Evolutionary conservation across 1,139 yeast species (phyloP).

Genomic region (Suhomyces panamericanus): DNA sequence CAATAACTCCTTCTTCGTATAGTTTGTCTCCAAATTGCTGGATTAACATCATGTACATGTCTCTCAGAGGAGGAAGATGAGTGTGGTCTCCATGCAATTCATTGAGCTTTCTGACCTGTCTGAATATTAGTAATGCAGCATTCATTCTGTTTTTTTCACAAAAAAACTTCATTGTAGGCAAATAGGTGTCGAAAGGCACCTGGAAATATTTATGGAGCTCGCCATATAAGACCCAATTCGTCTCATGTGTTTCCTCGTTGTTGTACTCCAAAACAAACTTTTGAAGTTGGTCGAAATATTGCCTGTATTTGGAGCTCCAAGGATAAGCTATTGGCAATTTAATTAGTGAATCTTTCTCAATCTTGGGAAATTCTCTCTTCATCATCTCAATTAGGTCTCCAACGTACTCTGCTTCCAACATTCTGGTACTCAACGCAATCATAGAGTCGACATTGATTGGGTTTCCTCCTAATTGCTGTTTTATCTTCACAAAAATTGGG

Average conservation of each 20-base stretch:
- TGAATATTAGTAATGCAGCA: slow-evolving; percentile 64
- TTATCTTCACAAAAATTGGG: slow-evolving; percentile 36
- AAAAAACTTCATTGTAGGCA: slow-evolving; percentile 61
- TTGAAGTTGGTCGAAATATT: slow-evolving; percentile 43
- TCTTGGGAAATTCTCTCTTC: slow-evolving; percentile 56
- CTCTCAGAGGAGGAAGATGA: slow-evolving; percentile 60
- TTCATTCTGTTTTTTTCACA: slow-evolving; percentile 59
- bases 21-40: slow-evolving; percentile 59
- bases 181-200: slow-evolving; percentile 60
- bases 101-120: slow-evolving; percentile 57
- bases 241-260: slow-evolving; percentile 44
- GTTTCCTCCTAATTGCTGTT: slow-evolving; percentile 37
- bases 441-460: slow-evolving; percentile 40
- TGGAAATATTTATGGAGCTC: slow-evolving; percentile 58
- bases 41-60: slow-evolving; percentile 64
- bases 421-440: slow-evolving; percentile 44
- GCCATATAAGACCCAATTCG: slow-evolving; percentile 67
- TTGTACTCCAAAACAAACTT: slow-evolving; percentile 45
- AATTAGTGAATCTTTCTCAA: slow-evolving; percentile 36
- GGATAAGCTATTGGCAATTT: slow-evolving; percentile 31
- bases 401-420: slow-evolving; percentile 49
- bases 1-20: slow-evolving; percentile 69
- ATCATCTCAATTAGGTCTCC: slow-evolving; percentile 62
- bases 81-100: slow-evolving; percentile 51
- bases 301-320: slow-evolving; percentile 29